A percentile compares a stretch with the other conserved stretches of the same genome.
These are phyloP conservation scores for Globisporangium ultimum DNA, from an alignment of 352 stramenopile species.

Conservation along the genomic window DNA sequence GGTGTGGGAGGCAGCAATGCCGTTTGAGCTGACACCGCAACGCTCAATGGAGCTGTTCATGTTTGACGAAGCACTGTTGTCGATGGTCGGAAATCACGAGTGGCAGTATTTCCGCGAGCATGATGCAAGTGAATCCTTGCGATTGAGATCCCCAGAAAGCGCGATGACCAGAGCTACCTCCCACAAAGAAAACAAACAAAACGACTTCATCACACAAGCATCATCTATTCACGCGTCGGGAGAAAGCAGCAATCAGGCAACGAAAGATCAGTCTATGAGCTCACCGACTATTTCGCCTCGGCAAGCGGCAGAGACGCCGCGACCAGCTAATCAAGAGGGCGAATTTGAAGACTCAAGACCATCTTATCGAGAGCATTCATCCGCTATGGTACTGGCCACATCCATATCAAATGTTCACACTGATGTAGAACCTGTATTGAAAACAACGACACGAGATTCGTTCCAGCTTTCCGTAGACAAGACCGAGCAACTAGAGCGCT, in stretches of 20 bases:
- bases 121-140: not conserved
- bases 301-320: too few relatives aligned
- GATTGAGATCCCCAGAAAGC: not conserved
- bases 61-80: constrained; percentile 37
- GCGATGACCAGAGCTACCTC: not conserved
- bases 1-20: constrained; percentile 33
- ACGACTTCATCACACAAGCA: too few relatives aligned
- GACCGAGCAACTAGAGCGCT: constrained; percentile 12
- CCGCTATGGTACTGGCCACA: too few relatives aligned
- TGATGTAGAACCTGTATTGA: not conserved
- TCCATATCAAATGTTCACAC: too few relatives aligned
- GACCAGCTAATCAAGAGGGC: too few relatives aligned
- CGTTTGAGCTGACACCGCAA: constrained; percentile 34
- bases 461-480: not conserved
- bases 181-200: not conserved
- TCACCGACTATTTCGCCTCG: too few relatives aligned
- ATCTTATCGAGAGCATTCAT: too few relatives aligned
- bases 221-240: too few relatives aligned
- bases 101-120: constrained; percentile 25
- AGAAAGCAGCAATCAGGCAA: not conserved
- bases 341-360: too few relatives aligned
- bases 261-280: too few relatives aligned
- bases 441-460: not conserved
- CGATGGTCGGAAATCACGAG: constrained; percentile 38
- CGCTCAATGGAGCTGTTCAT: constrained; percentile 30